These are phyloP conservation scores for Lachancea meyersii DNA, from an alignment of 805 yeast genomes.

Conservation along the genomic window DNA sequence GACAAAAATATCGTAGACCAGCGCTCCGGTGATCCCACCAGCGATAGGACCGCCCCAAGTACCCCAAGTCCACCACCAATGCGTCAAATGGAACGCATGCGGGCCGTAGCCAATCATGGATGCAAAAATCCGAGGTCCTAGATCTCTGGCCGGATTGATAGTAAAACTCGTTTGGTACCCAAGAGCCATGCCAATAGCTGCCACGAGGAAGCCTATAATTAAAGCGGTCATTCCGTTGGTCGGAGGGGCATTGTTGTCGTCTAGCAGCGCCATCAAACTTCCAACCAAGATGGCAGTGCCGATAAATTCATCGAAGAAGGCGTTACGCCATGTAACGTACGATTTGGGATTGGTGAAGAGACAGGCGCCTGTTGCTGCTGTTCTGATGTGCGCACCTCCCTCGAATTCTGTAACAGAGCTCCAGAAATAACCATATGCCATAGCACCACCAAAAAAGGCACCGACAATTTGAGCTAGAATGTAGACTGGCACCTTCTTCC, in stretches of 20 bases:
- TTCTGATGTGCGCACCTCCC: conserved; percentile 15
- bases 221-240: conserved; percentile 37
- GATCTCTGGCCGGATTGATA: conserved; percentile 43
- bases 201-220: conserved; percentile 37
- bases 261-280: conserved; percentile 40
- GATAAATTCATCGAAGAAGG: conserved; percentile 40
- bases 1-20: conserved; percentile 39
- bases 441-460: conserved; percentile 38
- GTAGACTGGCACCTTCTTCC: conserved; percentile 40
- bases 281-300: conserved; percentile 38
- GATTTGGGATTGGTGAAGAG: conserved; percentile 39
- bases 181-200: conserved; percentile 39
- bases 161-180: conserved; percentile 47
- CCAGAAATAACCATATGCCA: conserved; percentile 39
- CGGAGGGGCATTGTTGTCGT: conserved; percentile 38
- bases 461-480: conserved; percentile 41
- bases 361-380: conserved; percentile 34
- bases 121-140: conserved; percentile 42
- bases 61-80: conserved; percentile 36
- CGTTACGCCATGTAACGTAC: conserved; percentile 35
- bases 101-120: conserved; percentile 37
- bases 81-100: conserved; percentile 17
- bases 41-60: conserved; percentile 36
- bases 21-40: conserved; percentile 41
- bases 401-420: conserved; percentile 22